These are phyloP conservation scores for Alternaria sp. DNA, from an alignment of 2,329 filamentous ascomycete species.

Conservation along the genomic window DNA sequence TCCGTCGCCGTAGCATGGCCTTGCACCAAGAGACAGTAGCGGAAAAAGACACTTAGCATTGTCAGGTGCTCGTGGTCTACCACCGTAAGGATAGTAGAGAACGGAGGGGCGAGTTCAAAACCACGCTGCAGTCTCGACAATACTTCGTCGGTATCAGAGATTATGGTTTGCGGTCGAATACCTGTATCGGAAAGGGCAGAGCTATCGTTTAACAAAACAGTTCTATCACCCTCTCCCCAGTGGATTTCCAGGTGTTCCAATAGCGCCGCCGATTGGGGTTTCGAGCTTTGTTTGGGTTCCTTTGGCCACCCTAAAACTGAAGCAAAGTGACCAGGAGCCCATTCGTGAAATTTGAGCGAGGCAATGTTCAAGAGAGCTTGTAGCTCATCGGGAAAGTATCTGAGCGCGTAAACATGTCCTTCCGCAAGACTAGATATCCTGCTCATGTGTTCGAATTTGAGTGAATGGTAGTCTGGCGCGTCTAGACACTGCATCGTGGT, in stretches of 20 bases:
- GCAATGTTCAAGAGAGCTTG: not conserved
- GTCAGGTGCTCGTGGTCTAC: not conserved
- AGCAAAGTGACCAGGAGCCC: not conserved
- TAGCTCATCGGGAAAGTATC: not conserved
- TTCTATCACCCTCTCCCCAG: not conserved
- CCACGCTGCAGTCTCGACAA: not conserved
- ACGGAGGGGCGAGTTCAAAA: not conserved
- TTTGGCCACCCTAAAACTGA: not conserved
- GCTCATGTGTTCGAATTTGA: not conserved
- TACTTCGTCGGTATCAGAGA: not conserved
- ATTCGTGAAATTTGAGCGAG: not conserved
- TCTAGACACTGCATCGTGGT: not conserved
- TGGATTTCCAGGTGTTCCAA: not conserved
- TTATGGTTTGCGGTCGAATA: not conserved
- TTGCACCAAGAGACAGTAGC: not conserved
- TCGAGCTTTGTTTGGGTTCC: not conserved
- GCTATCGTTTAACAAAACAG: not conserved
- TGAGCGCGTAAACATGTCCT: not conserved
- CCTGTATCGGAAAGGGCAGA: not conserved
- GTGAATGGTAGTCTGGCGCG: not conserved
- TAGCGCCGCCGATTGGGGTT: not conserved
- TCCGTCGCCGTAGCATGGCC: not conserved
- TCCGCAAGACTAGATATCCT: not conserved
- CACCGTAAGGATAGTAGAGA: not conserved
- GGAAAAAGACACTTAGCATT: not conserved